phyloP scores from a whole-genome alignment of 2,329 filamentous ascomycete genomes.

The Cytospora piceicola region DNA sequence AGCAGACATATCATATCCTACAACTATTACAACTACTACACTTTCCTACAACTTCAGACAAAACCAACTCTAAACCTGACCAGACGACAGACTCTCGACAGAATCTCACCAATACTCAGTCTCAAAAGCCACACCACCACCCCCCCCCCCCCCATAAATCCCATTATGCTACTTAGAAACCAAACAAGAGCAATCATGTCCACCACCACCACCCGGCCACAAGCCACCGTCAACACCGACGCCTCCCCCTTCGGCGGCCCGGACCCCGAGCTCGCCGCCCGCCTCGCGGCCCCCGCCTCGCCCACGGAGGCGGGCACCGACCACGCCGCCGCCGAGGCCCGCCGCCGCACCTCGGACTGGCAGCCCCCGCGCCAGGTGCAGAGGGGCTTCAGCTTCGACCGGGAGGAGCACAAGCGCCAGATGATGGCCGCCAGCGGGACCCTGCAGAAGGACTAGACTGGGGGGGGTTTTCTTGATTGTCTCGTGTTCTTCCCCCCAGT shows the following conservation, averaged over 20 bases:
- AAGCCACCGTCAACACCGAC: conserved; percentile 17
- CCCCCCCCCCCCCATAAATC: background rate
- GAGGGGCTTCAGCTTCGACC: conserved; percentile 59
- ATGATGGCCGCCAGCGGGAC: conserved; percentile 45
- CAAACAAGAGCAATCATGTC: conserved; percentile 16
- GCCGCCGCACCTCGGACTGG: conserved; percentile 48
- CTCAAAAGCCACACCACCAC: too few species aligned
- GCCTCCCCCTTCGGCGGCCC: conserved; percentile 27
- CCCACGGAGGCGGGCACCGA: conserved; percentile 24
- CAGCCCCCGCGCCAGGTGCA: conserved; percentile 50
- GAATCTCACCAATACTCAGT: background rate
- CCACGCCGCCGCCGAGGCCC: conserved; percentile 36
- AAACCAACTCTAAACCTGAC: background rate
- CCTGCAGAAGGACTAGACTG: conserved; percentile 34
- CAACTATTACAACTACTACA: background rate
- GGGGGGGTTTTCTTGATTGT: background rate
- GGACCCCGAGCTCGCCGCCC: conserved; percentile 31
- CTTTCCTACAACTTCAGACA: background rate
- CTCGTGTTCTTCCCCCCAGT: too few species aligned
- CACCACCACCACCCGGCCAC: conserved; percentile 16
- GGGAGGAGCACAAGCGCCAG: conserved; percentile 58
- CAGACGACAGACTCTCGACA: background rate
- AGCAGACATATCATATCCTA: background rate
- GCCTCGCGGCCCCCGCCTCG: conserved; percentile 31
- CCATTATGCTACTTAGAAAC: background rate